phyloP scores from a whole-genome alignment of 2,329 filamentous ascomycete species.

The Botrytis tulipae region DNA sequence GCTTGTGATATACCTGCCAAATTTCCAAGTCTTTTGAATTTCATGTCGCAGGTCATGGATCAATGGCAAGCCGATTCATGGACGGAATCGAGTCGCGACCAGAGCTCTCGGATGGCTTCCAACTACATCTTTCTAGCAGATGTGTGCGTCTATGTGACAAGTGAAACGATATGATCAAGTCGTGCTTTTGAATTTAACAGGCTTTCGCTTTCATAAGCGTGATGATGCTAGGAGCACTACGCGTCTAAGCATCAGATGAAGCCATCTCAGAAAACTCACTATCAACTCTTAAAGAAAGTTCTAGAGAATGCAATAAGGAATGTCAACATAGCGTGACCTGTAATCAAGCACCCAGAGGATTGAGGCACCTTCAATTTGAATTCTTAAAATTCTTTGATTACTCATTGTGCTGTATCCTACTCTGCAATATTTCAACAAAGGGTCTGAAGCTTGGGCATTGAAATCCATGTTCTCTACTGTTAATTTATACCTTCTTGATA shows the following conservation, averaged over 20 bases:
- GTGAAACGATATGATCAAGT: background rate
- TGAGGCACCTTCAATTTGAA: background rate
- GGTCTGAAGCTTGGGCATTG: background rate
- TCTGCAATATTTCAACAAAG: background rate
- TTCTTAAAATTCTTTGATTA: fast-evolving
- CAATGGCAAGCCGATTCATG: background rate
- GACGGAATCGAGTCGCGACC: fast-evolving
- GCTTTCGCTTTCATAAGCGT: background rate
- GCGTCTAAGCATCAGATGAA: background rate
- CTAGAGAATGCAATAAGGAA: background rate
- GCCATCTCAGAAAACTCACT: background rate
- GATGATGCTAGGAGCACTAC: background rate
- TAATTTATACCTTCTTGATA: background rate
- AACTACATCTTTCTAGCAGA: background rate
- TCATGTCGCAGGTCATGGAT: background rate
- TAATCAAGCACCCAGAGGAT: background rate
- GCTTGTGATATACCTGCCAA: background rate
- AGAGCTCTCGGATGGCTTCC: background rate
- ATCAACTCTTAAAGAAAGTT: background rate
- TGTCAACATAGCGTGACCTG: background rate
- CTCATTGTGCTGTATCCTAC: background rate
- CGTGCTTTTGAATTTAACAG: background rate
- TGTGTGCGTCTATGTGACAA: background rate
- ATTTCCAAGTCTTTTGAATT: background rate
- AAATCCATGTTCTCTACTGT: background rate